Conservation (phyloP, 495 filamentous ascomycete genomes). For the Tuber magnatum region DNA sequence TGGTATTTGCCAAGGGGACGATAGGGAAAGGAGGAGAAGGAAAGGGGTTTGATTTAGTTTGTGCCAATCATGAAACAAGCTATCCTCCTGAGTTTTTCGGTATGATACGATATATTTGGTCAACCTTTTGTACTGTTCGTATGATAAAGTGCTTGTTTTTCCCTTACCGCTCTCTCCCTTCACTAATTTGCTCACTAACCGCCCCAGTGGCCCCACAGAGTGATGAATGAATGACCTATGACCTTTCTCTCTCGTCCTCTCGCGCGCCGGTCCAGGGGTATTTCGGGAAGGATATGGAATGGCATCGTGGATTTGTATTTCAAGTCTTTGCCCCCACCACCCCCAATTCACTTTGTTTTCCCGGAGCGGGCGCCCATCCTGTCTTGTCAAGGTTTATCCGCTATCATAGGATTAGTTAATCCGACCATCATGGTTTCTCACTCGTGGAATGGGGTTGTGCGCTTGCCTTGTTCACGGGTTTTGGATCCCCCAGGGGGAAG, state of each 20-base stretch:
- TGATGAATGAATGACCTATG: neutral
- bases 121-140: neutral
- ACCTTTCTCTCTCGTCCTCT: neutral
- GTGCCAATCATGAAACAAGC: neutral
- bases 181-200: neutral
- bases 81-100: neutral
- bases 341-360: neutral
- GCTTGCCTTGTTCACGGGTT: neutral
- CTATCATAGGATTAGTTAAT: neutral
- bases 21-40: neutral
- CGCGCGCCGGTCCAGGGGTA: neutral
- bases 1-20: neutral
- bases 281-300: neutral
- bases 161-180: neutral
- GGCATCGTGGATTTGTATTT: neutral
- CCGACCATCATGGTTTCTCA: neutral
- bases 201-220: neutral
- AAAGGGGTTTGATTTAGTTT: neutral
- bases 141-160: neutral
- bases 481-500: neutral
- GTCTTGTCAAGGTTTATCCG: neutral
- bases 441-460: neutral
- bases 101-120: neutral
- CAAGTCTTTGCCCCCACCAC: neutral
- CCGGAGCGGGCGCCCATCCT: neutral